Conservation (phyloP, 768 basidiomycete species). For the Mycena belliarum region DNA sequence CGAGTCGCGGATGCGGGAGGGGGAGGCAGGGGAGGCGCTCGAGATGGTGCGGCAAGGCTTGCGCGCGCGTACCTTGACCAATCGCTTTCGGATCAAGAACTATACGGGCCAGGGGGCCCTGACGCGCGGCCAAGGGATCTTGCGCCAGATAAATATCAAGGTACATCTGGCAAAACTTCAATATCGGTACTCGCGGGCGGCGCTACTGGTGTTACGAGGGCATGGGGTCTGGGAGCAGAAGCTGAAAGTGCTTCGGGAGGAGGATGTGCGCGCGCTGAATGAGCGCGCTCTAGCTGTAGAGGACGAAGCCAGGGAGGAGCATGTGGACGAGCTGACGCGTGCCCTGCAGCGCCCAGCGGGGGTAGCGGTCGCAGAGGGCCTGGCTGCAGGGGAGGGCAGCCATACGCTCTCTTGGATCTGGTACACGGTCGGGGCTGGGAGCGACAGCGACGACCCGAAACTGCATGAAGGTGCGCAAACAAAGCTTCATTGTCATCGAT, state of each 20-base stretch:
- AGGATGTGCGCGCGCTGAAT: neutral
- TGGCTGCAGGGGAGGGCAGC: too few species aligned
- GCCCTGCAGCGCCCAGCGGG: neutral
- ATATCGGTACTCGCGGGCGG: neutral
- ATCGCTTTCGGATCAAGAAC: neutral
- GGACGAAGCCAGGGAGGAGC: neutral
- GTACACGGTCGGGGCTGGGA: neutral
- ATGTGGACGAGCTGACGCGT: neutral
- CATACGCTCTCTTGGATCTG: constrained; percentile 2
- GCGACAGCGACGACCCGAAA: too few species aligned
- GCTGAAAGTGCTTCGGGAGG: neutral
- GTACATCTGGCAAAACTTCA: neutral
- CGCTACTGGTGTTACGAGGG: neutral
- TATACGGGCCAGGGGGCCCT: neutral
- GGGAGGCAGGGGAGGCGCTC: neutral
- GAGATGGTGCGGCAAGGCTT: neutral
- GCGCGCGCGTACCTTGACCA: neutral
- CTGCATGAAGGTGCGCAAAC: constrained; percentile 7
- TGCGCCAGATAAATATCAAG: neutral
- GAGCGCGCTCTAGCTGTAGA: neutral
- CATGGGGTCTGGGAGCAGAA: neutral
- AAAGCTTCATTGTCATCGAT: too few species aligned
- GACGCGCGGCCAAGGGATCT: neutral
- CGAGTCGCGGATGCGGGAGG: constrained; percentile 2
- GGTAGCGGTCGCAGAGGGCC: too few species aligned